Evolutionary conservation across 2,329 filamentous ascomycete genomes (phyloP), one percentile per base, ranked within the genome.

Genomic region (Aspergillus novofumigatus): DNA sequence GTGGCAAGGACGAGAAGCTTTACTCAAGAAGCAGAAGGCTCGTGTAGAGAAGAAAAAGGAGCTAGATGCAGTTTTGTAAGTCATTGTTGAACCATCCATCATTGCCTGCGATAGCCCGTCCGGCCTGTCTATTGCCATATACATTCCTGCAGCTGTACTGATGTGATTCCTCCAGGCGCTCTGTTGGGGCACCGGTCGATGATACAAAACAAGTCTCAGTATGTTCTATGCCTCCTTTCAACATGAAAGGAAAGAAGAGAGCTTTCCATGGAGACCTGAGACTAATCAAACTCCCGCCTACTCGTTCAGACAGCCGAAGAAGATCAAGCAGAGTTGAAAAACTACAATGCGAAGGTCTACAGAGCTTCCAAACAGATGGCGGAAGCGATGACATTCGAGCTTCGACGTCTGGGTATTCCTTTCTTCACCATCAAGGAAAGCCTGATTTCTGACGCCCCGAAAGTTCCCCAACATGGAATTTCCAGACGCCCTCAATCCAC

Each of bases 271-370:
- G 6, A 26, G 17, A 25, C 44, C 9, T 21, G 2, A 17, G 11
- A 56, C 50, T 58, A 51, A 55, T 52, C 6, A 23, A 32, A 44
- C 32, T 17, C 32, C 2, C 2, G 11, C 21, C 10, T 23, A 47
- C 23, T 23, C 21, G 11, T 20, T 47, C 32, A 80, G 74, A 78
- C 76, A 28, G 69, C 71, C 7, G 72, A 81, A 59, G 77, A 81
- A 50, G 74, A 85, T 49, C 69, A 78, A 35, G 75, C 78, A 50
- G 86, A 89, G 68, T 71, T 89, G 7, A 68, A 74, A 29, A 75
- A 76, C 21, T 88, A 85, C 66, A 85, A 88, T 61, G 71, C 73
- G 53, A 89, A 89, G 66, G 83, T 89, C 17, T 83, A 87, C 63
- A 78, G 76, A 54, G 85, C 85, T 2, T 81, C 82, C 52, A 72